phyloP scores from a whole-genome alignment of 2,329 filamentous ascomycete species.

The Botrytis deweyae region DNA sequence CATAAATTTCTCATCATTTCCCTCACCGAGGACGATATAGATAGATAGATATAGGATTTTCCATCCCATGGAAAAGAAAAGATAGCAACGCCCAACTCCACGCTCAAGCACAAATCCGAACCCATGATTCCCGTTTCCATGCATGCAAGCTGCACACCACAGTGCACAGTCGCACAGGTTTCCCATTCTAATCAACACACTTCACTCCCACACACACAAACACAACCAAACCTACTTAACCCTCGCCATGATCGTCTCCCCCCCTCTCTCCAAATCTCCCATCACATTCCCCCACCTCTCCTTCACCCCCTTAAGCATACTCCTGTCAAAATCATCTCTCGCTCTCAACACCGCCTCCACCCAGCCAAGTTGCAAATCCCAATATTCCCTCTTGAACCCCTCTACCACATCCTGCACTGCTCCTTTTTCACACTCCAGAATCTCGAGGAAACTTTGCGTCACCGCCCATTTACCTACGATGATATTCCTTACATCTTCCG shows the following conservation, averaged over 20 bases:
- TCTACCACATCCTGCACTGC: slow-evolving; percentile 76
- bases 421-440: slow-evolving; percentile 76
- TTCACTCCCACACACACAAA: no score
- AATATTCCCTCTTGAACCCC: slow-evolving; percentile 80
- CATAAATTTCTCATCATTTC: no score
- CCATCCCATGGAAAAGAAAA: not conserved
- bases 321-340: slow-evolving; percentile 90
- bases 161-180: no score
- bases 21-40: not conserved
- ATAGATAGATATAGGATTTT: not conserved
- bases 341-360: slow-evolving; percentile 86
- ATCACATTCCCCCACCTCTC: slow-evolving; percentile 81
- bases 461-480: slow-evolving; percentile 94
- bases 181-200: not conserved
- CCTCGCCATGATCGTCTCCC: slow-evolving; percentile 93
- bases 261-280: slow-evolving; percentile 73
- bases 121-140: not conserved
- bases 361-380: slow-evolving; percentile 94
- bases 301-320: slow-evolving; percentile 87
- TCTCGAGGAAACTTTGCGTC: slow-evolving; percentile 76
- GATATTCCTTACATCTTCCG: slow-evolving; percentile 64
- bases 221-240: slow-evolving; percentile 58
- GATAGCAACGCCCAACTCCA: not conserved
- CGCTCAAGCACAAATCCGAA: slow-evolving; percentile 1
- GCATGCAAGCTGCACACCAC: no score